Evolutionary conservation across 768 basidiomycete genomes (phyloP).

Genomic region (Trametes punicea): DNA sequence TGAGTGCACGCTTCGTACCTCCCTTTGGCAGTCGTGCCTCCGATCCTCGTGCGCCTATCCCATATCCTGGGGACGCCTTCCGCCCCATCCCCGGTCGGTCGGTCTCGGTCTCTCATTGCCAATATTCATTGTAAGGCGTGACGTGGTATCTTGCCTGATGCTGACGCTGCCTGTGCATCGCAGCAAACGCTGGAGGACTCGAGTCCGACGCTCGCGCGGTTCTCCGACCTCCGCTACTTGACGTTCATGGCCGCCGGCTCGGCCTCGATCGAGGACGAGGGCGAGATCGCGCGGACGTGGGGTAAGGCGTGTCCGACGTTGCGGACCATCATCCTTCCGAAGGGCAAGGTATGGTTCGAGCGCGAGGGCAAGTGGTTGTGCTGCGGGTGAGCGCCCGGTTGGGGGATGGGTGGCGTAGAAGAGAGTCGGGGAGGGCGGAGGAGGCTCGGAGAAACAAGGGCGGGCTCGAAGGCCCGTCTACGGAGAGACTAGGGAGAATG

Average conservation of each 20-base stretch:
- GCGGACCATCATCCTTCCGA: conserved; percentile 60
- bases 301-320: conserved; percentile 56
- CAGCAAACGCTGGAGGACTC: conserved; percentile 44
- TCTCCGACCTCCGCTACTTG: conserved; percentile 44
- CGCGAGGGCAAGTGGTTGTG: conserved; percentile 24
- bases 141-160: neutral
- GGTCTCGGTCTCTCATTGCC: no score
- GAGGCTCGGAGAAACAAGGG: neutral
- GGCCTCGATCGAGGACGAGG: conserved; percentile 38
- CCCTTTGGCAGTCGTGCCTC: neutral
- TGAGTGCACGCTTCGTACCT: conserved; percentile 28
- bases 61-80: no score
- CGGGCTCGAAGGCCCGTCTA: neutral
- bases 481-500: no score
- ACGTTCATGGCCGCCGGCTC: conserved; percentile 54
- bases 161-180: neutral
- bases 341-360: conserved; percentile 59
- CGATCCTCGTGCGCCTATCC: neutral
- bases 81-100: neutral
- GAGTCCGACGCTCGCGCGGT: conserved; percentile 38
- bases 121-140: no score
- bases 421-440: neutral
- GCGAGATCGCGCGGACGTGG: conserved; percentile 52
- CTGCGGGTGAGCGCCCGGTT: conserved; percentile 18
- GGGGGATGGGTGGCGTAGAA: no score